Evolutionary conservation across 1,139 yeast species (phyloP), one percentile per base, ranked within the genome.

Genomic region (Saccharomycopsis crataegensis): DNA sequence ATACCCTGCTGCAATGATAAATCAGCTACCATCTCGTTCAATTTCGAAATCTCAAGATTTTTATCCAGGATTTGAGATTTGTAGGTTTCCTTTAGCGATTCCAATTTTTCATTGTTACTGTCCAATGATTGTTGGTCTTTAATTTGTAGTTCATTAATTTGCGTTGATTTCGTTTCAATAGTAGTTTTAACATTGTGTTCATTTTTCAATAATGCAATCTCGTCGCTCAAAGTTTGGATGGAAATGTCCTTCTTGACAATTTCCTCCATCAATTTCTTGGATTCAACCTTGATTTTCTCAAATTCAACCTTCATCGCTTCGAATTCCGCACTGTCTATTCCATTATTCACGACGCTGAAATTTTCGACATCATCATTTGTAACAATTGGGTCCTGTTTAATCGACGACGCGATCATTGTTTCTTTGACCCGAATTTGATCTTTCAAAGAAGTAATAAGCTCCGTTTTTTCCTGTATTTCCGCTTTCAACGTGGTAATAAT

Each of bases 231-330:
- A 5, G 34, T 32, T 40, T 52, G 49, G 14, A 53, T 53, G 6
- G 9, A 28, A 16, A 16, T 22, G 44, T 53, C 56, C 33, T 50
- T 53, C 17, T 53, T 32, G 8, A 48, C 40, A 28, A 54, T 46
- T 17, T 54, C 40, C 7, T 42, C 22, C 9, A 55, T 36, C 22
- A 54, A 43, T 43, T 56, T 50, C 11, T 58, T 58, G 4, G 31
- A n/a, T 36, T 41, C 12, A 8, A 4, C 12, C 43, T 48, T 28
- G 22, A 48, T 41, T 7, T 50, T 54, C 7, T 45, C 49, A 22
- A 55, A 51, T 36, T 58, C 61, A 6, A 51, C 14, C n/a, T 57
- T 59, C 2, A 61, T 48, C 1, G 28, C 45, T 22, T 53, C 59
- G 4, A 62, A 51, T 16, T 48, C 49, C n/a, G 51, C 42, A n/a